phyloP scores from a whole-genome alignment of 106 monocot species.

The Phalaenopsis equestris region DNA sequence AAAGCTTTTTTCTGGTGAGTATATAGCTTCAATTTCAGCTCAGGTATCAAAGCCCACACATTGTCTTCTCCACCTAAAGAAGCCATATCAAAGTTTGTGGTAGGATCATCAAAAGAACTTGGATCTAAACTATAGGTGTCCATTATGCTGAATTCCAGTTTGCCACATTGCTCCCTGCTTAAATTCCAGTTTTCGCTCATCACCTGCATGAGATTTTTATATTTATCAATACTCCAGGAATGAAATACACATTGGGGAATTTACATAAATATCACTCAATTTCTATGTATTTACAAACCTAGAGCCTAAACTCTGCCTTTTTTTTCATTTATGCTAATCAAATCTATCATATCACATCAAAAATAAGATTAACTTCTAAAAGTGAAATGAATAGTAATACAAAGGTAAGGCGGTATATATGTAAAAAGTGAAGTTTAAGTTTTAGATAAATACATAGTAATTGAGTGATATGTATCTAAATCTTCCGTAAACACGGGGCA shows the following conservation, averaged over 20 bases:
- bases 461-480: too few species aligned
- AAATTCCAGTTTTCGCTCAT: conserved; percentile 13
- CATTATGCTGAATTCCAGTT: background rate
- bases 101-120: conserved; percentile 9
- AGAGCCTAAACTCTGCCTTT: too few species aligned
- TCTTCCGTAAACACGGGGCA: too few species aligned
- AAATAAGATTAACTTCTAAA: too few species aligned
- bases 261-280: too few species aligned
- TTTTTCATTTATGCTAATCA: too few species aligned
- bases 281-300: too few species aligned
- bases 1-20: conserved; percentile 65
- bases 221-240: background rate
- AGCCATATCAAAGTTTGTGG: conserved; percentile 15
- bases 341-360: too few species aligned
- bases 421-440: too few species aligned
- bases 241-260: background rate
- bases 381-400: too few species aligned
- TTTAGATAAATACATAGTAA: too few species aligned
- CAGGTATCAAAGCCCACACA: conserved; percentile 49
- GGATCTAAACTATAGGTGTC: conserved; percentile 13
- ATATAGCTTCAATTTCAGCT: conserved; percentile 38
- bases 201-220: conserved; percentile 16
- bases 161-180: conserved; percentile 7
- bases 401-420: too few species aligned
- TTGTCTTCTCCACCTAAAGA: conserved; percentile 13